phyloP scores from a whole-genome alignment of 441 rosid genomes.

The Sinapis alba region DNA sequence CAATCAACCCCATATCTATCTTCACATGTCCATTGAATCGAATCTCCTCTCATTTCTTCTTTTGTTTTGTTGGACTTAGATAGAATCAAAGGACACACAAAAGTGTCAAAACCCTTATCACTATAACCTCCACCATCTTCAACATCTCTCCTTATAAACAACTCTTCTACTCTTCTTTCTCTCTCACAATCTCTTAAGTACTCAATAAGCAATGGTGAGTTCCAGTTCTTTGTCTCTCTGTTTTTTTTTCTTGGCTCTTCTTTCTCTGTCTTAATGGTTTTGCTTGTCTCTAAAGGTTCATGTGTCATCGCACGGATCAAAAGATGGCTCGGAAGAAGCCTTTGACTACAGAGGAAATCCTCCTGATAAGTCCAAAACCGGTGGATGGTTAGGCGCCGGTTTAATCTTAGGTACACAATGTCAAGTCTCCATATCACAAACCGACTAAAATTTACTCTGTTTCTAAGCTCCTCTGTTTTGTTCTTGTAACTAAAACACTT shows the following conservation, averaged over 20 bases:
- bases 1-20: constrained; percentile 26
- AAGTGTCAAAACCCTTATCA: constrained; percentile 33
- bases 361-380: constrained; percentile 74
- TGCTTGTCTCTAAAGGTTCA: constrained; percentile 52
- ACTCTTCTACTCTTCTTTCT: constrained; percentile 20
- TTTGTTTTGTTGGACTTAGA: constrained; percentile 40
- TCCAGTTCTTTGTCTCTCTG: background rate
- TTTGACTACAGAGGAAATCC: constrained; percentile 69
- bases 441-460: background rate
- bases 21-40: constrained; percentile 30
- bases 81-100: constrained; percentile 27
- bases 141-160: constrained; percentile 27
- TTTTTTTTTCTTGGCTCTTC: background rate
- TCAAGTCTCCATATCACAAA: background rate
- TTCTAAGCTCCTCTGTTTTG: background rate
- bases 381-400: constrained; percentile 92
- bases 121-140: constrained; percentile 15
- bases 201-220: constrained; percentile 36
- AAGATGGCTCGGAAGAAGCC: constrained; percentile 46
- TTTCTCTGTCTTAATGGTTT: constrained; percentile 16
- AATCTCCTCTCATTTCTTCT: constrained; percentile 36
- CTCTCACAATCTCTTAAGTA: background rate
- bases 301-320: constrained; percentile 47
- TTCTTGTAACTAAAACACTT: background rate
- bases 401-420: constrained; percentile 69